phyloP scores from a whole-genome alignment of 2,329 filamentous ascomycete genomes.

The Beauveria caledonica region DNA sequence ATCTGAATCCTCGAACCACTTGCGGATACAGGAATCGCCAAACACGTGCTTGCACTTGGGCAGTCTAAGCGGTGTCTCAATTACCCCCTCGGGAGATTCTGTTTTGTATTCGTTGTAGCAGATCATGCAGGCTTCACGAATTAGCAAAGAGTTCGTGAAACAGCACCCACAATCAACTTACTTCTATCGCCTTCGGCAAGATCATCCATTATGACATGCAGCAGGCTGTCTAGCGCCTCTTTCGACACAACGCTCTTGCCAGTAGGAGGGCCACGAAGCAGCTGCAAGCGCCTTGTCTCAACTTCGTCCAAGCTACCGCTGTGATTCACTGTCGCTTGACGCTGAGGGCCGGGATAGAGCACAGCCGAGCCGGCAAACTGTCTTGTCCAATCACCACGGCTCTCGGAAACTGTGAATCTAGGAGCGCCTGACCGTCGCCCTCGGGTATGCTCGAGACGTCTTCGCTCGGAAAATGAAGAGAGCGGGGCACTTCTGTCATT shows the following conservation, averaged over 20 bases:
- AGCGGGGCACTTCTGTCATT: neutral
- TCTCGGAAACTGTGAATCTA: constrained; percentile 19
- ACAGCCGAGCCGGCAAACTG: neutral
- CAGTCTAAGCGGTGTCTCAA: constrained; percentile 48
- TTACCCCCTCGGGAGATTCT: constrained; percentile 48
- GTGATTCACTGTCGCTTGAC: constrained; percentile 12
- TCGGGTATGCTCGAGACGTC: constrained; percentile 21
- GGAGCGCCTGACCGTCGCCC: constrained; percentile 19
- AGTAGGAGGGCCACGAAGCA: constrained; percentile 35
- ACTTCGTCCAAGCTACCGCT: constrained; percentile 22
- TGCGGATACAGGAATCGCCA: constrained; percentile 56
- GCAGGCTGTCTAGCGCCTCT: constrained; percentile 36
- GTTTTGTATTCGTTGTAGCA: constrained; percentile 57
- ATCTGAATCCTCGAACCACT: constrained; percentile 55
- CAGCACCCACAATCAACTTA: constrained; percentile 26
- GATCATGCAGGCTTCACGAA: constrained; percentile 46
- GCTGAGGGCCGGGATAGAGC: neutral
- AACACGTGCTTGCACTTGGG: constrained; percentile 58
- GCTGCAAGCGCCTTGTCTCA: constrained; percentile 33
- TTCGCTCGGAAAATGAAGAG: constrained; percentile 17
- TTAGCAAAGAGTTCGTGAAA: neutral
- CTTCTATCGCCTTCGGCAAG: constrained; percentile 40
- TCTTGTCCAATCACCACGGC: constrained; percentile 11
- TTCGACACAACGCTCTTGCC: constrained; percentile 41
- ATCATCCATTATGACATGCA: constrained; percentile 36